These are phyloP conservation scores for Ustilago curta DNA, from an alignment of 1,284 basidiomycete genomes.

Conservation along the genomic window DNA sequence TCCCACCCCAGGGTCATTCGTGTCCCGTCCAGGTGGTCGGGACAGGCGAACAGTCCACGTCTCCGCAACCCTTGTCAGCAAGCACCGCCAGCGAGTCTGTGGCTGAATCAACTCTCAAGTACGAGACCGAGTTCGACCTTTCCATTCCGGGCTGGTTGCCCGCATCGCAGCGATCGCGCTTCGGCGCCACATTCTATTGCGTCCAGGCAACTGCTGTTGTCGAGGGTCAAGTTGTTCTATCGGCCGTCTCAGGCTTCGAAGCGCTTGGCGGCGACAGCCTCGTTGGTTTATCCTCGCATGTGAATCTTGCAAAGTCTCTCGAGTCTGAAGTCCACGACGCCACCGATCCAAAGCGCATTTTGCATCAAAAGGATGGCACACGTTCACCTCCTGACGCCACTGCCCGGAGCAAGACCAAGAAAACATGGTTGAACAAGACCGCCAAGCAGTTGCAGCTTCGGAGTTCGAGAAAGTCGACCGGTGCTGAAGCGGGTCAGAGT, in stretches of 20 bases:
- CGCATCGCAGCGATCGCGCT: slow-evolving; percentile 60
- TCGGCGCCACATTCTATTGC: slow-evolving; percentile 66
- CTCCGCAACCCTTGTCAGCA: slow-evolving; percentile 2
- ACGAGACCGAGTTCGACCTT: slow-evolving; percentile 66
- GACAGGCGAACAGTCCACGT: slow-evolving; percentile 13
- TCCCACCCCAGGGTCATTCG: slow-evolving; percentile 42
- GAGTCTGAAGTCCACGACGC: slow-evolving; percentile 24
- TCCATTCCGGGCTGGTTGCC: slow-evolving; percentile 67
- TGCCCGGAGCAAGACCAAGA: slow-evolving; percentile 26
- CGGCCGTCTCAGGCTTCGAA: slow-evolving; percentile 26
- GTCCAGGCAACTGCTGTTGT: slow-evolving; percentile 55
- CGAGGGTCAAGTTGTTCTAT: slow-evolving; percentile 34
- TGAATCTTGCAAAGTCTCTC: slow-evolving; percentile 23
- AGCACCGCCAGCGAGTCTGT: neutral
- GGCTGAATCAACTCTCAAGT: slow-evolving; percentile 31
- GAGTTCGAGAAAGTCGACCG: slow-evolving; percentile 26
- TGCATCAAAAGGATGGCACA: neutral
- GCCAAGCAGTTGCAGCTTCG: slow-evolving; percentile 55
- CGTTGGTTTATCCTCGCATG: neutral
- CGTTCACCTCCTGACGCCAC: slow-evolving; percentile 1
- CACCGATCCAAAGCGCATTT: neutral
- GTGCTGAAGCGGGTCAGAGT: slow-evolving; percentile 7
- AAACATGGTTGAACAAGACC: slow-evolving; percentile 59
- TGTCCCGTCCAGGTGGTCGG: slow-evolving; percentile 25
- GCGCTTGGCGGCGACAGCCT: slow-evolving; percentile 4